Conservation (phyloP, 306 rosid species). For the Prunus armeniaca region DNA sequence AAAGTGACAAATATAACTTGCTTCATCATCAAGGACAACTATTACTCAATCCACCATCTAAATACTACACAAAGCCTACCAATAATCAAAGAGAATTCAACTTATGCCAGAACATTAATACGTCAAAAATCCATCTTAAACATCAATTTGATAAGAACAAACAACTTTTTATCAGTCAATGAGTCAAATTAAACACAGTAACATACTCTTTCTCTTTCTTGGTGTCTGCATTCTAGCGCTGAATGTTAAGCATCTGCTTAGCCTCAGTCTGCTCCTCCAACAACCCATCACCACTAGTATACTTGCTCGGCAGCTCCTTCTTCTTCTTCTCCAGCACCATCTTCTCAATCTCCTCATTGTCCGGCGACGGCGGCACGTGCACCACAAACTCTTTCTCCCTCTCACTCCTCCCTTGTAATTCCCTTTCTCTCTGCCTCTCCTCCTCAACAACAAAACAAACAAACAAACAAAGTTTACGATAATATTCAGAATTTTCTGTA, state of each 20-base stretch:
- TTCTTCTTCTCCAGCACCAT: slow-evolving; percentile 96
- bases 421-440: slow-evolving; percentile 55
- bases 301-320: slow-evolving; percentile 68
- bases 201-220: not conserved
- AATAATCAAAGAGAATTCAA: not conserved
- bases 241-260: slow-evolving; percentile 81
- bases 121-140: not conserved
- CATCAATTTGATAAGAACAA: not conserved
- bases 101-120: not conserved
- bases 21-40: not conserved
- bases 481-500: too few relatives aligned
- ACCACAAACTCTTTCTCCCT: slow-evolving; percentile 72
- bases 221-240: slow-evolving; percentile 23
- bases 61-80: not conserved
- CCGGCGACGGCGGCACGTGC: slow-evolving; percentile 79
- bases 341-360: slow-evolving; percentile 83
- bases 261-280: slow-evolving; percentile 78
- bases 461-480: too few relatives aligned
- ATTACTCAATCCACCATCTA: not conserved
- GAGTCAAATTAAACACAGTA: not conserved
- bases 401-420: slow-evolving; percentile 31
- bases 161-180: not conserved
- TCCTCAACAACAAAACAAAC: slow-evolving; percentile 58
- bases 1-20: not conserved
- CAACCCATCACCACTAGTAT: slow-evolving; percentile 64